A percentile compares a stretch with the other conserved stretches of the same genome.
phyloP scores from a whole-genome alignment of 805 yeast genomes.

The Nakazawaea holstii region DNA sequence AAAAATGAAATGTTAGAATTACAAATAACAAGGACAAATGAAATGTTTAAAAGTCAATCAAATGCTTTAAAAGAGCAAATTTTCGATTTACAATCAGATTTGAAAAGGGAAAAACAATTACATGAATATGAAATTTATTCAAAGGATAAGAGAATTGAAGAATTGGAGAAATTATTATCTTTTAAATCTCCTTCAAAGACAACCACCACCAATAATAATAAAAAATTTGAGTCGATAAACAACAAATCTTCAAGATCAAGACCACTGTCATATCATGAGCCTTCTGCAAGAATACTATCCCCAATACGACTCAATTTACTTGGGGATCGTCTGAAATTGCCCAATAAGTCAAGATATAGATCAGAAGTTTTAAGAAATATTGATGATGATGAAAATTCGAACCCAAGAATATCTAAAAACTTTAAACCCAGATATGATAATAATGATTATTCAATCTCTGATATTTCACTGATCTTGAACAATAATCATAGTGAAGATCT shows the following conservation, averaged over 20 bases:
- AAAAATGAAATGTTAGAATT: slow-evolving; percentile 10
- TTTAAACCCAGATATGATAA: too few relatives aligned
- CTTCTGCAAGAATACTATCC: slow-evolving; percentile 1
- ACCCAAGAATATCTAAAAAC: not conserved
- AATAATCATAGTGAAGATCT: slow-evolving; percentile 4
- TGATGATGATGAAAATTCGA: not conserved
- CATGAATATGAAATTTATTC: slow-evolving; percentile 18
- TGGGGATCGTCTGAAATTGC: not conserved
- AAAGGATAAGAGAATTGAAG: slow-evolving; percentile 22
- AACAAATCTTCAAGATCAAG: not conserved
- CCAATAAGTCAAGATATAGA: not conserved
- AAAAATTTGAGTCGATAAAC: not conserved
- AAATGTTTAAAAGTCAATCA: slow-evolving; percentile 8
- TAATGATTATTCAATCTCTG: slow-evolving; percentile 1
- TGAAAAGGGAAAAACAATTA: slow-evolving; percentile 23
- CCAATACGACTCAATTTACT: slow-evolving; percentile 2
- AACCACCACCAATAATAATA: not conserved
- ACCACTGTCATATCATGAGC: slow-evolving; percentile 7
- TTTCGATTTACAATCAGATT: slow-evolving; percentile 12
- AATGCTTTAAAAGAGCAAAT: slow-evolving; percentile 11
- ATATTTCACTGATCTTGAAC: slow-evolving; percentile 6
- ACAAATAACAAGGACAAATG: slow-evolving; percentile 7
- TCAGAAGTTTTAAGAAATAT: not conserved
- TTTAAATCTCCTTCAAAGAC: not conserved
- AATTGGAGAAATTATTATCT: slow-evolving; percentile 19